Conservation (phyloP, 2,329 filamentous ascomycete species). For the Exserohilum turcica region DNA sequence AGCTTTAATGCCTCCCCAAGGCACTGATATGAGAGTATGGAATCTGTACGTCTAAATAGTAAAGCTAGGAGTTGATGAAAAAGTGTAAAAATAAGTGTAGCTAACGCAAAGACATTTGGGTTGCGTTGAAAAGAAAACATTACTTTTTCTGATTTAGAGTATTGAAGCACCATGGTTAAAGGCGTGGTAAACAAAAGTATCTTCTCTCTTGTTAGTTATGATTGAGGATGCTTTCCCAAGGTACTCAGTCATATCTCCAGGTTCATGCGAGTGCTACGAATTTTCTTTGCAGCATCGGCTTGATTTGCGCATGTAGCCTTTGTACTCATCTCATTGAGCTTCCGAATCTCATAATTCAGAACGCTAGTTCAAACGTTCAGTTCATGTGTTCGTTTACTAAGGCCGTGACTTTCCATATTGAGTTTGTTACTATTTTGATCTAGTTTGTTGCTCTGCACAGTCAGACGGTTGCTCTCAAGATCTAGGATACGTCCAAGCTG, state of each 20-base stretch:
- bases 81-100: conserved; percentile 3
- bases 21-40: not conserved
- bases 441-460: too few species aligned
- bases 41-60: not conserved
- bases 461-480: too few species aligned
- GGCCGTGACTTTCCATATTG: too few species aligned
- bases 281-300: conserved; percentile 6
- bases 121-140: conserved; percentile 9
- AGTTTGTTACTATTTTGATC: too few species aligned
- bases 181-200: conserved; percentile 9
- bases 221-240: not conserved
- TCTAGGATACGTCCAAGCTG: too few species aligned
- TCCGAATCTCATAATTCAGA: conserved; percentile 2
- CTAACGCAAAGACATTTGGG: conserved; percentile 2
- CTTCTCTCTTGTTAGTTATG: not conserved
- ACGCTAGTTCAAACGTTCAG: not conserved
- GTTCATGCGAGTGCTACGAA: conserved; percentile 10
- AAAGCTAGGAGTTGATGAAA: not conserved
- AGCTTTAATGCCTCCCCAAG: too few species aligned
- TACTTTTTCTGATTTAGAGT: conserved; percentile 8
- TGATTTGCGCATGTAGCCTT: conserved; percentile 6
- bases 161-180: conserved; percentile 8
- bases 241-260: conserved; percentile 1
- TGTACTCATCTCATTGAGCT: conserved; percentile 2
- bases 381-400: not conserved